Base-by-base conservation (phyloP, 345 rosid species). In the Kandelia obovata region DNA sequence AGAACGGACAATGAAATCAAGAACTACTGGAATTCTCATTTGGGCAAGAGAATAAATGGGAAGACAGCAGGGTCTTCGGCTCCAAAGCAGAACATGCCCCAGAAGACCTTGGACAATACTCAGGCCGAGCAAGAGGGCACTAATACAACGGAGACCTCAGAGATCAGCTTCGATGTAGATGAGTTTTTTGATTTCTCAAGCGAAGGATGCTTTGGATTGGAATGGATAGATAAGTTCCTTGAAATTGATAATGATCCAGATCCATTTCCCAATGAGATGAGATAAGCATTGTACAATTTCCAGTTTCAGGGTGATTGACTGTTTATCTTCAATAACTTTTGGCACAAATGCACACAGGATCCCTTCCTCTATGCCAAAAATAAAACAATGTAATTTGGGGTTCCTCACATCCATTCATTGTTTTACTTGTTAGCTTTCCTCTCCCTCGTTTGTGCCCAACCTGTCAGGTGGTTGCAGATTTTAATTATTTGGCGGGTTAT, bases 1-100 rank as follows among this genome's bases (percentile, higher is more conserved):
- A 78, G 92, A 70, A 87, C 92, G 21, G 92, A 87, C 73, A 85
- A 87, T 70, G 92, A 87, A 71, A 87, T 87, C 15, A 87, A 87
- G 71, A 87, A 87, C 51, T 83, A 87, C 73, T 87, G 89, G 92
- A 87, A 87, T 76, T 85, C 92, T 77, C 89, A 80, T 77, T 82
- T 87, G 84, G 79, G 87, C 84, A 87, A 83, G 70, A 83, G 82
- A 72, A 72, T 79, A 64, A 81, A 61, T 2, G 72, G 72, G 1
- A 58, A 75, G 35, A 81, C 26, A 3, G 51, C 47, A 1, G 64
- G 65, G 26, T 20, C 78, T 51, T 39, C 70, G 8, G 32, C 15
- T 0, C 16, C 43, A 1, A 61, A 34, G 3, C 68, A 39, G n/a
- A 35, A 16, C 0, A 25, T n/a, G 3, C 70, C 75, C 1, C 53